Conservation (phyloP, 441 rosid species). For the Adansonia madagascariensis region DNA sequence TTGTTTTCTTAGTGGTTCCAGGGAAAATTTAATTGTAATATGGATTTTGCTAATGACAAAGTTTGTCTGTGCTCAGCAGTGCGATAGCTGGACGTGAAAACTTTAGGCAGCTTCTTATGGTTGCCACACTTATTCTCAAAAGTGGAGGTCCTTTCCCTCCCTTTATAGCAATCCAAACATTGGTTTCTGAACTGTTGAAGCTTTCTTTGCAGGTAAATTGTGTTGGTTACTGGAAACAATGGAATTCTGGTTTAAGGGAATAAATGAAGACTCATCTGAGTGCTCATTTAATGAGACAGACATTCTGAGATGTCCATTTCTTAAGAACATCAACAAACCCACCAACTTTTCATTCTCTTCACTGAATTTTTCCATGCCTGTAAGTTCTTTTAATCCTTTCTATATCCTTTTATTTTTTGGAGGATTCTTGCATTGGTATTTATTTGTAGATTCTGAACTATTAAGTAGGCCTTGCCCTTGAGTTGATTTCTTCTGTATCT, state of each 20-base stretch:
- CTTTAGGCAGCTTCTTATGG: neutral
- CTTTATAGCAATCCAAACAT: neutral
- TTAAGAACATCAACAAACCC: conserved; percentile 78
- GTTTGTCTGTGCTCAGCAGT: neutral
- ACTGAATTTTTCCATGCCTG: conserved; percentile 25
- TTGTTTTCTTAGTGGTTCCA: too few species aligned
- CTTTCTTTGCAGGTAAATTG: conserved; percentile 23
- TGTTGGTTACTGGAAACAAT: conserved; percentile 31
- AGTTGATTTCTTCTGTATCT: neutral
- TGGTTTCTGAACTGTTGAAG: conserved; percentile 15
- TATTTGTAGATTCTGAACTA: neutral
- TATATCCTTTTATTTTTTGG: neutral
- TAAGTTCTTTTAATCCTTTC: neutral
- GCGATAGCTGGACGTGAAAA: neutral
- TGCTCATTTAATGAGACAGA: conserved; percentile 55
- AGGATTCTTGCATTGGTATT: neutral
- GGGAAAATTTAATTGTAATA: neutral
- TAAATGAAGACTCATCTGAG: conserved; percentile 45
- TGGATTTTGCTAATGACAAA: neutral
- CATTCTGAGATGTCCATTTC: conserved; percentile 73
- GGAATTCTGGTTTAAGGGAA: conserved; percentile 45
- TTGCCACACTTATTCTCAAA: neutral
- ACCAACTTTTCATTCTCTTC: conserved; percentile 69
- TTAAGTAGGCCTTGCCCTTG: neutral
- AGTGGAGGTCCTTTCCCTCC: neutral